phyloP scores from a whole-genome alignment of 2,329 filamentous ascomycete genomes.

The Graphilbum sp. region DNA sequence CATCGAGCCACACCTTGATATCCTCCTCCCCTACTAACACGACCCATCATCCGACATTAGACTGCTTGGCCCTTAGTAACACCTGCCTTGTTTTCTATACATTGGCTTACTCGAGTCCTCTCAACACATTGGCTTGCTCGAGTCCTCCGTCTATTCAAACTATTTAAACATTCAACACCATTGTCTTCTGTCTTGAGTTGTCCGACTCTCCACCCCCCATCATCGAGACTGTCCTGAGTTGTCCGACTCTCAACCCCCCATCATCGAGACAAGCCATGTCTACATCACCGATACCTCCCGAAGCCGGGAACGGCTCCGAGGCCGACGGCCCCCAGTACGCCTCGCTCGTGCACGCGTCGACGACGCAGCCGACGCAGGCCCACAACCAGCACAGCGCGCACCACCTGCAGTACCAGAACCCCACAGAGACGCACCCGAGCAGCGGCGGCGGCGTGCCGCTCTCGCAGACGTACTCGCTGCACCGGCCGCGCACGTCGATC shows the following conservation, averaged over 20 bases:
- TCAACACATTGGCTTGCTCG: too few species aligned
- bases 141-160: too few species aligned
- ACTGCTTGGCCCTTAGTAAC: too few species aligned
- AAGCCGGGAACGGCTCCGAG: not conserved
- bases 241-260: not conserved
- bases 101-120: too few species aligned
- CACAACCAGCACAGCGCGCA: not conserved
- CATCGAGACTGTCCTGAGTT: not conserved
- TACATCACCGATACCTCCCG: not conserved
- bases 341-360: not conserved
- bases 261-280: not conserved
- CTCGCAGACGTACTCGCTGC: not conserved
- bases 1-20: too few species aligned
- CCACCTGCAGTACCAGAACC: not conserved
- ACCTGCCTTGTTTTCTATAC: too few species aligned
- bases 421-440: not conserved
- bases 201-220: too few species aligned
- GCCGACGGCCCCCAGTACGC: not conserved
- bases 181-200: too few species aligned
- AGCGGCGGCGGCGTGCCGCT: not conserved
- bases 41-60: too few species aligned
- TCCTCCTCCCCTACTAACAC: too few species aligned
- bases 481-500: conserved; percentile 1
- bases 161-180: too few species aligned
- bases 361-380: not conserved